Percentiles rank a stretch among this genome's conserved stretches.
Evolutionary conservation across 306 rosid genomes (phyloP).

Genomic region (Sicyos baderoa): DNA sequence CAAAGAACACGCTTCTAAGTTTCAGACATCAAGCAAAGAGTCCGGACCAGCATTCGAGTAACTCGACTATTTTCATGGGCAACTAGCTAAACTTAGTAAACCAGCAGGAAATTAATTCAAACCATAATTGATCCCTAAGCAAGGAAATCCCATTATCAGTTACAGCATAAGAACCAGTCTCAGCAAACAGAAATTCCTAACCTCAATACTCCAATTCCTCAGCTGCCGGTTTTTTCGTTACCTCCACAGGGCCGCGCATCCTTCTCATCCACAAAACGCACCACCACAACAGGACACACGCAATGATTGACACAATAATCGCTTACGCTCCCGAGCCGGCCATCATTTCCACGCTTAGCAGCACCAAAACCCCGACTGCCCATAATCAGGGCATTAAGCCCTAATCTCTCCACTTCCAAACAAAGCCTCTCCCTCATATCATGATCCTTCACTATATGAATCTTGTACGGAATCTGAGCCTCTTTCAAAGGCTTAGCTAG

Average conservation of each 20-base stretch:
- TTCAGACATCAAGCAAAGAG: neutral
- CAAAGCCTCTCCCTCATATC: conserved; percentile 95
- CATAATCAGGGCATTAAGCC: conserved; percentile 89
- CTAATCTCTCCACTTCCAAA: conserved; percentile 82
- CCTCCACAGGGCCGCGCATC: conserved; percentile 26
- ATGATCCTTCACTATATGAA: conserved; percentile 94
- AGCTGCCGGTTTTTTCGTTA: conserved; percentile 23
- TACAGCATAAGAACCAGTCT: no score
- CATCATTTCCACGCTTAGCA: conserved; percentile 62
- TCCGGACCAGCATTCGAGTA: neutral
- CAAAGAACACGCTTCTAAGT: neutral
- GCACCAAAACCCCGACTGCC: conserved; percentile 98
- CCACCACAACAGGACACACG: conserved; percentile 92
- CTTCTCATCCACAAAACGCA: conserved; percentile 78
- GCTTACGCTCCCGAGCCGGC: conserved; percentile 83
- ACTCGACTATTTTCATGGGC: no score
- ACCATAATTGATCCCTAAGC: no score
- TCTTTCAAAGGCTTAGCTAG: conserved; percentile 62
- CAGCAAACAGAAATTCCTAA: conserved; percentile 24
- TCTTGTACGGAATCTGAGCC: conserved; percentile 95
- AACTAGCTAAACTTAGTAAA: no score
- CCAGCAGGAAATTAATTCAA: no score
- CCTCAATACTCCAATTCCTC: conserved; percentile 43
- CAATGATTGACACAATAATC: conserved; percentile 95
- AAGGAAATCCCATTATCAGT: neutral